A percentile compares a stretch with the other conserved stretches of the same genome.
Evolutionary conservation across 163 green algal genomes (phyloP).

Genomic region (Scenedesmus sp.): DNA sequence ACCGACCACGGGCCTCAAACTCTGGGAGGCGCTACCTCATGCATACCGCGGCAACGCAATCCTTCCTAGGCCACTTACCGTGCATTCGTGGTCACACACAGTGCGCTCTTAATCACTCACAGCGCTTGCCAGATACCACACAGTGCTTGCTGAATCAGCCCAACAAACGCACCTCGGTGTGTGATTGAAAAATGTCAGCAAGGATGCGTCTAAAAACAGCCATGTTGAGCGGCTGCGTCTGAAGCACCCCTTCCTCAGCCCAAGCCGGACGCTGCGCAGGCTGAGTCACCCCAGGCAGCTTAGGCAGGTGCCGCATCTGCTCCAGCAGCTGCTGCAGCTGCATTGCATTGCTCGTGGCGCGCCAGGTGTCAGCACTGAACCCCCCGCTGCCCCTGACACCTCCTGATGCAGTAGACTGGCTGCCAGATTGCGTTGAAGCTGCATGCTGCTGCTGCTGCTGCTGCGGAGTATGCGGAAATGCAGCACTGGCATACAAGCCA

Average conservation of each 20-base stretch:
- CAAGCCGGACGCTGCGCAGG: not conserved
- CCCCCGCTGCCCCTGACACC: not conserved
- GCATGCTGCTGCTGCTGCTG: conserved; percentile 9
- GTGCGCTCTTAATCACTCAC: too few species aligned
- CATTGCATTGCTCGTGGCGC: not conserved
- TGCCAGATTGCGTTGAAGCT: not conserved
- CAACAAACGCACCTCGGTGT: not conserved
- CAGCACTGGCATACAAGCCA: not conserved
- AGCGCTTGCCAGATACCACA: too few species aligned
- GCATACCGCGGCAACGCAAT: too few species aligned
- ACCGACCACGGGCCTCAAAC: too few species aligned
- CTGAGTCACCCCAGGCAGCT: not conserved
- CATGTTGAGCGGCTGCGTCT: conserved; percentile 1
- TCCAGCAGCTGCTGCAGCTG: conserved; percentile 18
- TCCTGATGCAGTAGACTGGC: not conserved
- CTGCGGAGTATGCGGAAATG: not conserved
- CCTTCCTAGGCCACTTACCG: too few species aligned
- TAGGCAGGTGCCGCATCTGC: not conserved
- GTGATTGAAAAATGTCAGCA: not conserved
- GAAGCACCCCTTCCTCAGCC: not conserved
- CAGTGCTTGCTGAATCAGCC: too few species aligned
- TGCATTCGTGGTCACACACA: too few species aligned
- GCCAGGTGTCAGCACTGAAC: not conserved
- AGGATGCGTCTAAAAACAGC: not conserved
- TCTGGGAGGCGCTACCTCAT: too few species aligned